Percentiles rank a stretch among this genome's conserved stretches.
phyloP scores from a whole-genome alignment of 805 yeast genomes.

The Yarrowia bubula region DNA sequence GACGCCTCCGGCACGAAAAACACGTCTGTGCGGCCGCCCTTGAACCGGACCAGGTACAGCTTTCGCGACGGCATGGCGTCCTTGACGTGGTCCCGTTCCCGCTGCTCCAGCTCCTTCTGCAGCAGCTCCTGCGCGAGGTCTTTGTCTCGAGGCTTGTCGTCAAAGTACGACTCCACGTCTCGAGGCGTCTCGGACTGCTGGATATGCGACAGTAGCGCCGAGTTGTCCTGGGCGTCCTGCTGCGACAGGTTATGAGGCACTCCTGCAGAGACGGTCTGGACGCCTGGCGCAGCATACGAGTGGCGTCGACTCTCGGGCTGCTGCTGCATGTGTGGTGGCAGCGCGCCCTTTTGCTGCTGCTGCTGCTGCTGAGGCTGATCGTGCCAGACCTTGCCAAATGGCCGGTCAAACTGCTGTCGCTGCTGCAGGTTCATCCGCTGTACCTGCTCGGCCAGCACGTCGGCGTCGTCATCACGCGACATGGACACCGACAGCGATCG shows the following conservation, averaged over 20 bases:
- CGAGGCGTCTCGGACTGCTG: constrained; percentile 17
- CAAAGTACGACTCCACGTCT: constrained; percentile 24
- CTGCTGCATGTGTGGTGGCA: constrained; percentile 25
- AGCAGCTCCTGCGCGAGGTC: constrained; percentile 26
- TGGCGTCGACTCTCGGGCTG: constrained; percentile 33
- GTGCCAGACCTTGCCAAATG: constrained; percentile 11
- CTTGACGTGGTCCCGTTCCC: constrained; percentile 25
- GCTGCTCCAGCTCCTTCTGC: constrained; percentile 26
- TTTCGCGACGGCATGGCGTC: constrained; percentile 26
- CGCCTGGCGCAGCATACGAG: constrained; percentile 31
- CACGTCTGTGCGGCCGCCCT: constrained; percentile 76
- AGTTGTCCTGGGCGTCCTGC: constrained; percentile 10
- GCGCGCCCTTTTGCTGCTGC: constrained; percentile 24
- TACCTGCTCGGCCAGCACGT: constrained; percentile 15
- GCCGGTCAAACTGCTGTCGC: constrained; percentile 10
- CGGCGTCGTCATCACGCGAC: constrained; percentile 18
- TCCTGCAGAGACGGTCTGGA: constrained; percentile 13
- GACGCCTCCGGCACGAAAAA: constrained; percentile 55
- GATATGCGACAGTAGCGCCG: constrained; percentile 15
- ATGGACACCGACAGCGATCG: constrained; percentile 20
- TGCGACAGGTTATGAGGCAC: constrained; percentile 9
- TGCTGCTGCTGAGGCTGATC: constrained; percentile 19
- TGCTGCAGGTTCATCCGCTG: constrained; percentile 22
- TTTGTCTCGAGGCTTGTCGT: constrained; percentile 24
- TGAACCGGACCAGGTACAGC: constrained; percentile 55